Evolutionary conservation across 495 filamentous ascomycete genomes (phyloP).

Genomic region (Apodospora peruviana): DNA sequence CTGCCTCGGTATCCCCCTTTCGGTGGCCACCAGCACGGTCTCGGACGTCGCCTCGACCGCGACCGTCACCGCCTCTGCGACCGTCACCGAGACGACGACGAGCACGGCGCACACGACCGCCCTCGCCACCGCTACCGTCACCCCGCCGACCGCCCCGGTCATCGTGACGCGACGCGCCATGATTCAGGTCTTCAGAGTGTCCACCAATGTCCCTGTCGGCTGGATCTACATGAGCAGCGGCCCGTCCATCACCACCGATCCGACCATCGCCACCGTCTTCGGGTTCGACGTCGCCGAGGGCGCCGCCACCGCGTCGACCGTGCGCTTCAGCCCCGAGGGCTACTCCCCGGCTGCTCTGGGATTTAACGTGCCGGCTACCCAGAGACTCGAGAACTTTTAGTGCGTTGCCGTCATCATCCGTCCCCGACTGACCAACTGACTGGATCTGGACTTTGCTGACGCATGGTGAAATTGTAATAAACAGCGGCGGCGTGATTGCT

Average conservation of each 20-base stretch:
- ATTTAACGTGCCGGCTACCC: neutral
- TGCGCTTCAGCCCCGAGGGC: neutral
- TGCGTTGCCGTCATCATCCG: neutral
- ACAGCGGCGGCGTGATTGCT: neutral
- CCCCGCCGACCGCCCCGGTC: neutral
- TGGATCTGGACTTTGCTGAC: neutral
- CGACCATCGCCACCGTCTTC: neutral
- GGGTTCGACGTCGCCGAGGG: neutral
- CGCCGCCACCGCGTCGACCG: neutral
- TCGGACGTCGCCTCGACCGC: constrained; percentile 1
- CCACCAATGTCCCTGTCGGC: neutral
- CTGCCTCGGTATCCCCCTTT: constrained; percentile 6
- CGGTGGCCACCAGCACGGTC: constrained; percentile 1
- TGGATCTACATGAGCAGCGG: constrained; percentile 4
- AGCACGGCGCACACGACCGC: constrained; percentile 1
- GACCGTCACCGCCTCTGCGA: constrained; percentile 1
- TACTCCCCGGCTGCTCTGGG: neutral
- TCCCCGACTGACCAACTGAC: neutral
- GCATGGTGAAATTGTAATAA: neutral
- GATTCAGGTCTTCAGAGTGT: constrained; percentile 6
- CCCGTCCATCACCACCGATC: constrained; percentile 3
- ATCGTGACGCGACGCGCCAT: neutral
- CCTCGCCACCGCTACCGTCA: constrained; percentile 4
- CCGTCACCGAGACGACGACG: constrained; percentile 2
- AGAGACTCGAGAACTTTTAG: constrained; percentile 1